Base-by-base conservation (phyloP, 1,284 basidiomycete species). In the Tylopilus orsonianus region DNA sequence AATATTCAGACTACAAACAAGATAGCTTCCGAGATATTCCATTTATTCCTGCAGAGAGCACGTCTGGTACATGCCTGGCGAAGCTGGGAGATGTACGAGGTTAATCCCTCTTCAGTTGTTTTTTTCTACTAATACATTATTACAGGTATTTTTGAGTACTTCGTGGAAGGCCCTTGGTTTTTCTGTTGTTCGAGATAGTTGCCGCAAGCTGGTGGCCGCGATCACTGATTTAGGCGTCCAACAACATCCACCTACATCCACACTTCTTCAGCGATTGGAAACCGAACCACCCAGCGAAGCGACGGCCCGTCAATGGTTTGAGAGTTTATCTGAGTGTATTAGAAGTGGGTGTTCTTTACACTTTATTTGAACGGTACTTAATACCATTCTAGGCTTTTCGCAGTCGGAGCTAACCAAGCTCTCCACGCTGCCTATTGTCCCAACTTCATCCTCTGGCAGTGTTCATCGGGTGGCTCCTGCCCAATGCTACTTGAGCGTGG, bases 111-210 rank as follows among this genome's bases (percentile, higher is more conserved):
- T n/a, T 18, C 7, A 29, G 10, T 16, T 4, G 5, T 30, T 6
- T 9, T 10, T 29, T 3, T 23, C 30, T 8, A 40, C 18, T 45
- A 13, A 34, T 22, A 2, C 4, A 24, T 26, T 16, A 8, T 22
- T 22, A 5, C 46, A 93, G 80, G 87, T 90, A 0, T 94, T 84
- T 61, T 79, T 82, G 1, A 81, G 84, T 49, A 61, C 75, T 1
- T 79, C 83, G 27, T 93, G 87, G 74, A 76, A 81, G 0, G 68
- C 77, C 0, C 75, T 97, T 38, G 90, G 89, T 0, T 95, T 93
- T 63, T 63, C 81, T 12, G 72, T 87, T 12, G 68, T 85, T 8
- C 69, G 80, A 29, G n/a, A n/a, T n/a, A n/a, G n/a, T n/a, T n/a
- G n/a, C n/a, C 19, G 74, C 81, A 2, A 68, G 67, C 18, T 67